A percentile compares a stretch with the other conserved stretches of the same genome.
Conservation (phyloP, 805 yeast genomes). For the Metschnikowia matae region DNA sequence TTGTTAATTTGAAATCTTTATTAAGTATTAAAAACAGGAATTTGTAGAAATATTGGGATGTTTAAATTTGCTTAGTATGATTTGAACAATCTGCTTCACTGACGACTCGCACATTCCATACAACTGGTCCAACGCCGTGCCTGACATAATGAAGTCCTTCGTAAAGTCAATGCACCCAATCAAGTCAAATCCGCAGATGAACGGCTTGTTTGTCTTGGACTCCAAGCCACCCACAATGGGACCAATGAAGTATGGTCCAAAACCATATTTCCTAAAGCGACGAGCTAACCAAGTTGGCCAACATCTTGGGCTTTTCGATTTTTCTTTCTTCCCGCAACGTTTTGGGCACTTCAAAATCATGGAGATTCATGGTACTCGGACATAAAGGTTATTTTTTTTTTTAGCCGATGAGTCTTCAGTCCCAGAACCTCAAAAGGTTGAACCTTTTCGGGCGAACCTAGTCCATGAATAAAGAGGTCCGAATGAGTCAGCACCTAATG, state of each 20-base stretch:
- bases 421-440: not conserved
- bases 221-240: conserved; percentile 95
- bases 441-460: not conserved
- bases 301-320: conserved; percentile 89
- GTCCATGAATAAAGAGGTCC: not conserved
- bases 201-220: conserved; percentile 78
- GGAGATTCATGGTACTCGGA: not conserved
- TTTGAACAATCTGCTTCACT: too few species aligned
- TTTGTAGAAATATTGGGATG: too few species aligned
- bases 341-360: not conserved
- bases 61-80: too few species aligned
- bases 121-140: conserved; percentile 94
- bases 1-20: too few species aligned
- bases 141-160: conserved; percentile 89
- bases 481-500: too few species aligned
- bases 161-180: conserved; percentile 97
- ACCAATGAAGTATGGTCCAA: conserved; percentile 95
- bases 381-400: not conserved
- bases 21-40: too few species aligned
- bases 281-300: conserved; percentile 88
- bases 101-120: conserved; percentile 98
- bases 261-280: conserved; percentile 86
- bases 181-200: conserved; percentile 90
- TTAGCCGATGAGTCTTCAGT: not conserved
- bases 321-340: conserved; percentile 84